A percentile compares a stretch with the other conserved stretches of the same genome.
Evolutionary conservation across 192 early-diverging fungal species (phyloP).

Genomic region (Radiomyces spectabilis): DNA sequence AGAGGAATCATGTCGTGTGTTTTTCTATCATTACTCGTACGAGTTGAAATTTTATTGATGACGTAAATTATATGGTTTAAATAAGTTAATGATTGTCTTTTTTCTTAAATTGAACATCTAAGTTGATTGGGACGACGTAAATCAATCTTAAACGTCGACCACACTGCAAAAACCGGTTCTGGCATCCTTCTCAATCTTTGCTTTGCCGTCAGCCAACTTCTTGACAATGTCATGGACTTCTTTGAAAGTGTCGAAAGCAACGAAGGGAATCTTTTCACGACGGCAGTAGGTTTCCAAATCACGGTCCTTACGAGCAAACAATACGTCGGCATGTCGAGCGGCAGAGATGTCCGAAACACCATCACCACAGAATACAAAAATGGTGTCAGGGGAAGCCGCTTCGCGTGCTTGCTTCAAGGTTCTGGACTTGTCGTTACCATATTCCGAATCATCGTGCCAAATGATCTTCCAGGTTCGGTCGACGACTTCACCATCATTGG

Average conservation of each 20-base stretch:
- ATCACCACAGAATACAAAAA: constrained; percentile 72
- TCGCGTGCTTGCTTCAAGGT: constrained; percentile 22
- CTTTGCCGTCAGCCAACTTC: constrained; percentile 8
- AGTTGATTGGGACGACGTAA: not conserved
- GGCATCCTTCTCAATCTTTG: constrained; percentile 13
- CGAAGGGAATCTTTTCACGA: constrained; percentile 46
- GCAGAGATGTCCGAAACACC: constrained; percentile 73
- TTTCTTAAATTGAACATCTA: not conserved
- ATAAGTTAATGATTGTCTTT: not conserved
- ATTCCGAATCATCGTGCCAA: constrained; percentile 53
- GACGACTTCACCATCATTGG: constrained; percentile 43
- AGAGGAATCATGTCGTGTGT: no score
- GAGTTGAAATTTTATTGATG: no score
- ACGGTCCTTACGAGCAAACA: constrained; percentile 67
- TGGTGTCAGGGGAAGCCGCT: constrained; percentile 8
- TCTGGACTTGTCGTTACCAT: constrained; percentile 60
- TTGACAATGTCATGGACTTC: constrained; percentile 26
- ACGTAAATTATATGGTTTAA: no score
- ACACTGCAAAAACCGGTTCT: constrained; percentile 19
- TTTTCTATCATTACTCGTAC: no score
- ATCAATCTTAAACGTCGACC: constrained; percentile 1
- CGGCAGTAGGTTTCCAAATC: constrained; percentile 63
- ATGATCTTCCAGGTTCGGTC: constrained; percentile 51
- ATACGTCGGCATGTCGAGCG: constrained; percentile 62
- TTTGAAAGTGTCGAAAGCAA: constrained; percentile 49